These are phyloP conservation scores for Pythium utonaiense DNA, from an alignment of 352 stramenopile genomes.

Conservation along the genomic window DNA sequence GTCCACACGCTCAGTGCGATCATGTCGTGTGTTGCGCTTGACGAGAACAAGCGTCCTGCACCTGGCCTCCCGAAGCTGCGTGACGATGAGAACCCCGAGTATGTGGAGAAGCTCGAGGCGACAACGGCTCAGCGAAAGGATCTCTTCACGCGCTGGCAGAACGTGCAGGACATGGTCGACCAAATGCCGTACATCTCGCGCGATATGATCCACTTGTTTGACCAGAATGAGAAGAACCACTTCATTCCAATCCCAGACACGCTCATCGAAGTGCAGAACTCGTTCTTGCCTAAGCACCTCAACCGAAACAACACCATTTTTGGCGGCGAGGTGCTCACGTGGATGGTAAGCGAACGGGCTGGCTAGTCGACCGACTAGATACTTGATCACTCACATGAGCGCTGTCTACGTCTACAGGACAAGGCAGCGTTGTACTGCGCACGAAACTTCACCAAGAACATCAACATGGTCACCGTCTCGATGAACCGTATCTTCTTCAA, in stretches of 20 bases:
- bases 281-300: conserved; percentile 66
- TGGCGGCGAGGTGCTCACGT: conserved; percentile 60
- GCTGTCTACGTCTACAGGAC: conserved; percentile 24
- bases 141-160: conserved; percentile 51
- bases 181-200: conserved; percentile 51
- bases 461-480: conserved; percentile 59
- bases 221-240: conserved; percentile 38
- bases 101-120: conserved; percentile 47
- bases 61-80: conserved; percentile 46
- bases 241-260: conserved; percentile 56
- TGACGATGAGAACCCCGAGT: conserved; percentile 35
- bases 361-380: no score
- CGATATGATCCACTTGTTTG: conserved; percentile 53
- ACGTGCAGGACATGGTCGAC: conserved; percentile 63
- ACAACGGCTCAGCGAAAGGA: conserved; percentile 65
- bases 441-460: conserved; percentile 66
- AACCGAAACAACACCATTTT: conserved; percentile 80
- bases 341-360: conserved; percentile 56
- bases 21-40: conserved; percentile 68
- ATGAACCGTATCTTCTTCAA: conserved; percentile 76
- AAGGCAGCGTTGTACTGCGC: conserved; percentile 63
- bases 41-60: conserved; percentile 57
- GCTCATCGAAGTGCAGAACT: conserved; percentile 73
- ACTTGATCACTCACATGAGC: background rate
- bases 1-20: conserved; percentile 66